Conservation (phyloP, 257 asterid genomes). For the Hygrophila difformis region DNA sequence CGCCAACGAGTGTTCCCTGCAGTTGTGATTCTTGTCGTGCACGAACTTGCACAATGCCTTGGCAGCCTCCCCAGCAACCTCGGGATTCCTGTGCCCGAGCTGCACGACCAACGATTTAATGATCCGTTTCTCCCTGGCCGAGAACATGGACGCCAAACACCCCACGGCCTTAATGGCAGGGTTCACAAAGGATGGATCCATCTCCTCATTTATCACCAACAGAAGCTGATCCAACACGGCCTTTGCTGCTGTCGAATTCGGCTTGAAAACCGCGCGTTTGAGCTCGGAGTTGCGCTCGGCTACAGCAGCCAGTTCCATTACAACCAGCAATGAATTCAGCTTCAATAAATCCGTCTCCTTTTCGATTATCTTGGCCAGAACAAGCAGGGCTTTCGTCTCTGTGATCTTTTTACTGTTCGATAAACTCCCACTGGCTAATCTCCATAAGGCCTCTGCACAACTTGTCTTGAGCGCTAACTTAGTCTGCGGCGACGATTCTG, state of each 20-base stretch:
- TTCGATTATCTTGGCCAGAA: slow-evolving; percentile 45
- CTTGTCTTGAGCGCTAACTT: slow-evolving; percentile 31
- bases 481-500: slow-evolving; percentile 35
- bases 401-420: slow-evolving; percentile 41
- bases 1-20: slow-evolving; percentile 36
- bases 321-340: slow-evolving; percentile 31
- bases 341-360: slow-evolving; percentile 37
- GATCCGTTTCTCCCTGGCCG: slow-evolving; percentile 39
- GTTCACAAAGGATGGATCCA: slow-evolving; percentile 14
- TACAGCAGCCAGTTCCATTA: slow-evolving; percentile 51
- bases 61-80: slow-evolving; percentile 34
- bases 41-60: slow-evolving; percentile 41
- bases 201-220: slow-evolving; percentile 35
- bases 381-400: slow-evolving; percentile 47
- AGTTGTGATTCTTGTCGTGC: slow-evolving; percentile 35
- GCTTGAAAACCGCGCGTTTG: slow-evolving; percentile 39
- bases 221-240: slow-evolving; percentile 57
- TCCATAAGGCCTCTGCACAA: slow-evolving; percentile 43
- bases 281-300: slow-evolving; percentile 41
- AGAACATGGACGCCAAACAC: slow-evolving; percentile 44
- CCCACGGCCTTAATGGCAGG: slow-evolving; percentile 45
- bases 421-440: slow-evolving; percentile 34
- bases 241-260: slow-evolving; percentile 37
- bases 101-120: slow-evolving; percentile 34
- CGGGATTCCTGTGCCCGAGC: slow-evolving; percentile 20